These are phyloP conservation scores for Friedmanniomyces simplex DNA, from an alignment of 495 filamentous ascomycete genomes.

Conservation along the genomic window DNA sequence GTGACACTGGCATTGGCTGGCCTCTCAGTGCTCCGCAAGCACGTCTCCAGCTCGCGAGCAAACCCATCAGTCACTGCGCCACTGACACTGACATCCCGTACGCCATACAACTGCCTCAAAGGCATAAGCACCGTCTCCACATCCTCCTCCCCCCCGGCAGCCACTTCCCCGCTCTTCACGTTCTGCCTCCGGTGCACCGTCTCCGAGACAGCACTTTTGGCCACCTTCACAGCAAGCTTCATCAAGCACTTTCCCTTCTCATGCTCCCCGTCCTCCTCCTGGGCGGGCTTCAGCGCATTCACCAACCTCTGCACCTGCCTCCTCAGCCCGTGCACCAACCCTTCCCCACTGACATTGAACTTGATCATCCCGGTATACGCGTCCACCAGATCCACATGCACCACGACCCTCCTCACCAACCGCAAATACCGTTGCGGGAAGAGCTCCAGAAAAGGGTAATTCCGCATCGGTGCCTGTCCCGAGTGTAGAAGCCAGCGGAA, in stretches of 20 bases:
- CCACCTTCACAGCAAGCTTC: neutral
- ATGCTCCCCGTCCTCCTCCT: conserved; percentile 1
- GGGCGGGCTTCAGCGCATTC: conserved; percentile 20
- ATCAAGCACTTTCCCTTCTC: neutral
- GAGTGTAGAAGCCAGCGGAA: conserved; percentile 29
- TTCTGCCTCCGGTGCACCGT: neutral
- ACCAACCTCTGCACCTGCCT: conserved; percentile 27
- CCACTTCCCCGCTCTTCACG: neutral
- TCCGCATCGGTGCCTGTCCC: conserved; percentile 28
- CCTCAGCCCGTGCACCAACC: conserved; percentile 26
- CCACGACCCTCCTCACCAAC: conserved; percentile 30
- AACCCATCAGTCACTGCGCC: conserved; percentile 11
- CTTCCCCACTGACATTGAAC: conserved; percentile 32
- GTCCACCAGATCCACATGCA: conserved; percentile 34
- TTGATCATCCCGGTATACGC: conserved; percentile 36
- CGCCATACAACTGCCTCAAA: conserved; percentile 12
- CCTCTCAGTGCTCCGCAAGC: conserved; percentile 5
- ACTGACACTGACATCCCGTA: conserved; percentile 9
- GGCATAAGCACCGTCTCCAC: conserved; percentile 16
- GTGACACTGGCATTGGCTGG: neutral
- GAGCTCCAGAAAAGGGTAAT: conserved; percentile 26
- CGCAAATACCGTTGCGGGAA: conserved; percentile 27
- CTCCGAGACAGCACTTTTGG: conserved; percentile 6
- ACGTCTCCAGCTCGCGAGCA: conserved; percentile 1
- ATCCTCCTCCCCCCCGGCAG: conserved; percentile 2